A percentile compares a stretch with the other conserved stretches of the same genome.
These are phyloP conservation scores for Fusarium palustre DNA, from an alignment of 2,329 filamentous ascomycete genomes.

Conservation along the genomic window DNA sequence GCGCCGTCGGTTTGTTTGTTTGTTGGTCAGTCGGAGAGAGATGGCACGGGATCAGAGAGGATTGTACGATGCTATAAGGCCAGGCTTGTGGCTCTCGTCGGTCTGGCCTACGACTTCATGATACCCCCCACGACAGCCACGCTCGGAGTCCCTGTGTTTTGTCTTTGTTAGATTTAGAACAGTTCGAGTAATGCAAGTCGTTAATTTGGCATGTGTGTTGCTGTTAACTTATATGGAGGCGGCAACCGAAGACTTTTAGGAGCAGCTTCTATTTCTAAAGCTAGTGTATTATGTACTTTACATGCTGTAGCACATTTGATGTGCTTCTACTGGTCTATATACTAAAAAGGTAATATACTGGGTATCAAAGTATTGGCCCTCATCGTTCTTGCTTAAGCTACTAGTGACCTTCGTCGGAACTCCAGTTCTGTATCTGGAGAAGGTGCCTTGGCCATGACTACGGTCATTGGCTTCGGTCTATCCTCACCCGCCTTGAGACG, in stretches of 20 bases:
- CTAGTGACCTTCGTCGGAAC: constrained; percentile 52
- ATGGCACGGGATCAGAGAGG: constrained; percentile 42
- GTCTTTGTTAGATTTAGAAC: constrained; percentile 41
- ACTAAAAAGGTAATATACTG: constrained; percentile 29
- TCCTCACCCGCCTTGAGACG: constrained; percentile 53
- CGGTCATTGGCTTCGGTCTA: constrained; percentile 55
- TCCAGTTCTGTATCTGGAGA: constrained; percentile 56
- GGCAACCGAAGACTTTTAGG: background rate
- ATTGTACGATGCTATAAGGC: constrained; percentile 43
- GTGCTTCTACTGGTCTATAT: constrained; percentile 26
- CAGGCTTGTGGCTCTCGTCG: constrained; percentile 36
- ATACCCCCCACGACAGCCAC: constrained; percentile 46
- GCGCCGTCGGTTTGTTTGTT: constrained; percentile 23
- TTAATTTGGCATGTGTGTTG: background rate
- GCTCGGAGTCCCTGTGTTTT: constrained; percentile 43
- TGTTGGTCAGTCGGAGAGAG: constrained; percentile 28
- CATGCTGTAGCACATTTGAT: background rate
- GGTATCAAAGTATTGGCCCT: constrained; percentile 17
- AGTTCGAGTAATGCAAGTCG: constrained; percentile 42
- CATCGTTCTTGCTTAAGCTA: constrained; percentile 21
- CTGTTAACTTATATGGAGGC: background rate
- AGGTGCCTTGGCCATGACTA: constrained; percentile 57
- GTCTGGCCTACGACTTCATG: constrained; percentile 45
- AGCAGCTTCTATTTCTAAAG: background rate
- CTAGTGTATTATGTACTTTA: background rate